Base-by-base conservation (phyloP, 306 rosid genomes). In the Ochetophila trinervis region DNA sequence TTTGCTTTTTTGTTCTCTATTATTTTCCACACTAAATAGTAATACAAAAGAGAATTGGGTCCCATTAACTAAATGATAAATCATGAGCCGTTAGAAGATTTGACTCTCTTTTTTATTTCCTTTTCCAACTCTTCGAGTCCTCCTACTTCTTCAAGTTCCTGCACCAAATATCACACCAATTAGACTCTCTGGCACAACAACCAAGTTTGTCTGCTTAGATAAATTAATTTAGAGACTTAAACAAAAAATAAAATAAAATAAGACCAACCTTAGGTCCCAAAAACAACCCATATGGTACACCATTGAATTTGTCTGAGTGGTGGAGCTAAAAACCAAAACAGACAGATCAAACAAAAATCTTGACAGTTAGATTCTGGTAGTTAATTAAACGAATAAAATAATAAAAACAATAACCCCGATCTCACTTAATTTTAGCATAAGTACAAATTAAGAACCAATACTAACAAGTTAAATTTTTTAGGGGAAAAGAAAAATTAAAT, bases 241-340 rank as follows among this genome's bases (percentile, higher is more conserved):
- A 27, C 32, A 50, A 14, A 51, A 57, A 51, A 32, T 16, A 49
- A 23, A 11, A 19, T 0, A n/a, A n/a, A n/a, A n/a, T n/a, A n/a
- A 63, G n/a, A 60, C 84, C 23, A 52, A 91, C 97, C 88, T 80
- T 88, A 1, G 97, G 99, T 81, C 99, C 99, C 69, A 94, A 75
- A 85, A 94, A 94, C 77, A 94, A 76, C 51, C 99, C 99, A 67
- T 90, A 94, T 11, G 99, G 99, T 9, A 94, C 97, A 24, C 99
- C 97, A 5, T 85, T 7, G 80, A 90, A 94, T 70, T 88, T 90
- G 62, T 94, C 99, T 4, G 96, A 79, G 75, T 90, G 99, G 77
- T 94, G 99, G 61, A 94, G 91, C 99, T 94, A 77, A 58, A 74
- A 40, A 27, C 65, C 59, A 60, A 74, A 23, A 76, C 52, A 78